Percentiles rank a stretch among this genome's conserved stretches.
Evolutionary conservation across 1,284 basidiomycete species (phyloP).

Genomic region (Grifola frondosa): DNA sequence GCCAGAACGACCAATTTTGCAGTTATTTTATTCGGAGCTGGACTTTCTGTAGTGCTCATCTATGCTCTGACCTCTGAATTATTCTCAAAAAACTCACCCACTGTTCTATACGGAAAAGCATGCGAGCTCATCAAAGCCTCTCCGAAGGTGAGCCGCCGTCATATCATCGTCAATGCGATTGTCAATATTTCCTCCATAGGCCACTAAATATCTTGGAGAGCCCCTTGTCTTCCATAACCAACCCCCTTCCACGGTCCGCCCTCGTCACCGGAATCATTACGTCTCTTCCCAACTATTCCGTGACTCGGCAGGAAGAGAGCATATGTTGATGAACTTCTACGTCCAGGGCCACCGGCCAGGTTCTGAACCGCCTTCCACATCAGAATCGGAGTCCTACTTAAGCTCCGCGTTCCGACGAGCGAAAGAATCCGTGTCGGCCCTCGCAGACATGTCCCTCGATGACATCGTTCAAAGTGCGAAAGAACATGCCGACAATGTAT

Average conservation of each 20-base stretch:
- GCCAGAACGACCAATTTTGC: conserved; percentile 79
- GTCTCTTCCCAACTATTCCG: conserved; percentile 72
- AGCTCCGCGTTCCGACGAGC: conserved; percentile 43
- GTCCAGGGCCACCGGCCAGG: conserved; percentile 54
- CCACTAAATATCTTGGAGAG: conserved; percentile 62
- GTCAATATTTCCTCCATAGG: conserved; percentile 38
- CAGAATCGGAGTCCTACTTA: conserved; percentile 41
- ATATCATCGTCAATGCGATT: neutral
- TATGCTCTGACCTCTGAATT: conserved; percentile 87
- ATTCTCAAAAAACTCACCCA: conserved; percentile 91
- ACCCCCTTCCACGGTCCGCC: conserved; percentile 65
- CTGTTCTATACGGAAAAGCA: conserved; percentile 84
- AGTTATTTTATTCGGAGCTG: conserved; percentile 83
- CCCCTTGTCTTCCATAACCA: conserved; percentile 76
- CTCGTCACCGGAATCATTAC: conserved; percentile 76
- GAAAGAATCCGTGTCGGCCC: conserved; percentile 35
- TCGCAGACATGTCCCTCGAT: conserved; percentile 55
- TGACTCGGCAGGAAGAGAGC: conserved; percentile 70
- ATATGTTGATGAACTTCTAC: conserved; percentile 80
- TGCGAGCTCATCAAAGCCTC: conserved; percentile 83
- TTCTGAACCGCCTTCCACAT: conserved; percentile 27
- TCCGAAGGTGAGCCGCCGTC: conserved; percentile 49
- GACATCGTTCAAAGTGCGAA: conserved; percentile 49
- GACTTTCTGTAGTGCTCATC: conserved; percentile 76
- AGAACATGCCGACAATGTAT: conserved; percentile 37